Conservation (phyloP, 1,284 basidiomycete species). For the Filobasidium uniguttulatum region DNA sequence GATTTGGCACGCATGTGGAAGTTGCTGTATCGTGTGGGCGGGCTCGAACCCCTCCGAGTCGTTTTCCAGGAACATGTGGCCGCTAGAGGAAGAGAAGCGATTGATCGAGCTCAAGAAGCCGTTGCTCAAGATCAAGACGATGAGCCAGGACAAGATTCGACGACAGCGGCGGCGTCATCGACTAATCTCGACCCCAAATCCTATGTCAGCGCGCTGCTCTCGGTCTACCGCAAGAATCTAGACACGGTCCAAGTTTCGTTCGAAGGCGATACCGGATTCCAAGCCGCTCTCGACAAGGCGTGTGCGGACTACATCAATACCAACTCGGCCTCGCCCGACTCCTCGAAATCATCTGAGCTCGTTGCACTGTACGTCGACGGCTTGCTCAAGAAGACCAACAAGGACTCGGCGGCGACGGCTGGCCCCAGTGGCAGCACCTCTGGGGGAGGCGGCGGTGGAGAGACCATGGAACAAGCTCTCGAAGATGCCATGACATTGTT, state of each 20-base stretch:
- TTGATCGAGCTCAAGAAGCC: conserved; percentile 69
- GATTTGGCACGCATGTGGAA: conserved; percentile 93
- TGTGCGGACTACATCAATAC: conserved; percentile 93
- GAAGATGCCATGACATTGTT: conserved; percentile 98
- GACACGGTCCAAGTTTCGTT: conserved; percentile 84
- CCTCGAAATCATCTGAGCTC: conserved; percentile 85
- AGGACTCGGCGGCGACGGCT: conserved; percentile 70
- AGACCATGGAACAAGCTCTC: too few relatives aligned
- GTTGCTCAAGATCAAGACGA: too few relatives aligned
- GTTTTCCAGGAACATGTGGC: conserved; percentile 94
- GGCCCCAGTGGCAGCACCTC: too few relatives aligned
- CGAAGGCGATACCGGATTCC: conserved; percentile 86
- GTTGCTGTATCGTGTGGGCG: conserved; percentile 78
- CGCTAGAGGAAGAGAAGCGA: conserved; percentile 66
- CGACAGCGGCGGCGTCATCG: too few relatives aligned
- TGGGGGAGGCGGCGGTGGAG: too few relatives aligned
- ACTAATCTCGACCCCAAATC: conserved; percentile 77
- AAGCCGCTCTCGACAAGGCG: conserved; percentile 80
- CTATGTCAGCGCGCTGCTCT: conserved; percentile 83
- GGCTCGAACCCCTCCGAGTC: conserved; percentile 79
- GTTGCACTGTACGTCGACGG: conserved; percentile 89
- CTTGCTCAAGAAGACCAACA: conserved; percentile 87
- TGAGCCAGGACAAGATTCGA: too few relatives aligned
- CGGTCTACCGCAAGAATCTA: conserved; percentile 83
- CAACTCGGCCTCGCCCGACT: conserved; percentile 77